Percentiles rank a stretch among this genome's conserved stretches.
These are phyloP conservation scores for Amanita brunnescens DNA, from an alignment of 768 basidiomycete species.

Conservation along the genomic window DNA sequence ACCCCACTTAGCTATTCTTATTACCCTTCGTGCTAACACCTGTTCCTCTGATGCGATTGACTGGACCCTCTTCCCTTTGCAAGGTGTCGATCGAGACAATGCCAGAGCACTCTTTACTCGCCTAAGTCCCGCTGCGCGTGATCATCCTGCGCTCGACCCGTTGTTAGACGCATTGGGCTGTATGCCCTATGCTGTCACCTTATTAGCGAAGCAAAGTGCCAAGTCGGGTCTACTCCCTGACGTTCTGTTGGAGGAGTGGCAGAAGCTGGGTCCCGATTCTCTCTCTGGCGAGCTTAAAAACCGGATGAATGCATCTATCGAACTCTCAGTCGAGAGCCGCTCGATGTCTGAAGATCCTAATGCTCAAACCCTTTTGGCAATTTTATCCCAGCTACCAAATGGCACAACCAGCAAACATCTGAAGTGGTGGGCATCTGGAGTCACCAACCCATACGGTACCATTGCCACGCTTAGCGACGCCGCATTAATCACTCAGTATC, in stretches of 20 bases:
- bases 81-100: slow-evolving; percentile 13
- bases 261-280: slow-evolving; percentile 6
- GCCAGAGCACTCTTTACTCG: slow-evolving; percentile 15
- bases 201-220: slow-evolving; percentile 1
- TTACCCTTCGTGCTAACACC: slow-evolving; percentile 25
- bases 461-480: too few species aligned
- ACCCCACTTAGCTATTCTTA: too few species aligned
- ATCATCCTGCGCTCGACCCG: slow-evolving; percentile 15
- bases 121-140: slow-evolving; percentile 13
- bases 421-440: slow-evolving; percentile 4
- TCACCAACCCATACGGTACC: neutral
- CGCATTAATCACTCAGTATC: slow-evolving; percentile 6
- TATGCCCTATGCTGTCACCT: slow-evolving; percentile 26
- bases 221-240: too few species aligned
- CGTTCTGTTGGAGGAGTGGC: slow-evolving; percentile 7
- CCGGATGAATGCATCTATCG: too few species aligned
- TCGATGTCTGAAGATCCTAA: slow-evolving; percentile 13
- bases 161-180: slow-evolving; percentile 18
- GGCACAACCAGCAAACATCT: slow-evolving; percentile 10
- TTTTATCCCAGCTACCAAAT: slow-evolving; percentile 16
- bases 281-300: slow-evolving; percentile 10
- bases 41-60: slow-evolving; percentile 19
- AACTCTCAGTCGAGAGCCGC: too few species aligned
- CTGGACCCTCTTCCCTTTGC: too few species aligned
- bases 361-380: slow-evolving; percentile 14